Evolutionary conservation across 2,329 filamentous ascomycete species (phyloP), one percentile per base, ranked within the genome.

Genomic region (Lasiodiplodia hormozganensis): DNA sequence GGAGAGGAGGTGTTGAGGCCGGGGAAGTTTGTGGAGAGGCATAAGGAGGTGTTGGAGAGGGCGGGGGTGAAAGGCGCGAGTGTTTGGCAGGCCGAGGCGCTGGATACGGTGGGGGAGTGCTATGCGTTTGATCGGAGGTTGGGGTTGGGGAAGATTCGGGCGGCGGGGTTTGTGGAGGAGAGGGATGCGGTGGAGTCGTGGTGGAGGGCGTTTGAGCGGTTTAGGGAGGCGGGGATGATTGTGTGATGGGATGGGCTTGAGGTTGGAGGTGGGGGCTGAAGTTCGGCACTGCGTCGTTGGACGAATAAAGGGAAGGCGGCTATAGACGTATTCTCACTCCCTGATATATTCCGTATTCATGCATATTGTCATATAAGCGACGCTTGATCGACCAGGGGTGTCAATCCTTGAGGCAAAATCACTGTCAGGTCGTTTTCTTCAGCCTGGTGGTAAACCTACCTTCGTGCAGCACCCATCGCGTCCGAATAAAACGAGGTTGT

Each of bases 81-180:
- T 40, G 72, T 73, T n/a, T 73, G 72, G 71, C 70, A 72, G 36
- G 21, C 68, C 2, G 69, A 70, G n/a, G 81, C 83, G 67, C 70
- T 85, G 16, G 83, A 85, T 65, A 79, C 77, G 43, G 77, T 83
- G 2, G 83, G 83, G 0, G 82, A 77, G 66, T 85, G 82, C 82
- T 67, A 84, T 60, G 80, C 75, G 0, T 84, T 85, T 69, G 82
- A 85, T 70, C 76, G 82, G 23, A 79, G 84, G n/a, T 65, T 85
- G 62, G 82, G 80, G 64, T 62, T 82, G 10, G 71, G 76, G 12
- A 79, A 76, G 40, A 65, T 84, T 12, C 74, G 78, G 28, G 70
- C 66, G 2, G 71, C 77, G 0, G 82, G 81, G 0, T 85, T 84
- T 62, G 62, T 60, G 7, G 79, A 76, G 21, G 73, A 81, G 47